Percentiles rank a stretch among this genome's conserved stretches.
Conservation (phyloP, 257 asterid genomes). For the Nicotiana otophora region DNA sequence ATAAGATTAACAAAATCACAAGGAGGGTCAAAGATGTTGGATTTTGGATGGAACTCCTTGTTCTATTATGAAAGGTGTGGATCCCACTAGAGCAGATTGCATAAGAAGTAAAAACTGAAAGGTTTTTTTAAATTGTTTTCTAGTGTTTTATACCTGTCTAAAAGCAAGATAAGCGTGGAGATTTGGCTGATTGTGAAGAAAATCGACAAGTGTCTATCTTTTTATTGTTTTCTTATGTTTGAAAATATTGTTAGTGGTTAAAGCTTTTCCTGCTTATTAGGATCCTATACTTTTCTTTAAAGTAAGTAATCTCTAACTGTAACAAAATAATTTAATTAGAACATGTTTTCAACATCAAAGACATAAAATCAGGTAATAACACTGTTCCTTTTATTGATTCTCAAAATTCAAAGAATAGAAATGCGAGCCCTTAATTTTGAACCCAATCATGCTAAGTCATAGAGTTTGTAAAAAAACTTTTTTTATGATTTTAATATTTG, state of each 20-base stretch:
- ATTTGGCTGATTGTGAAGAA: conserved; percentile 2
- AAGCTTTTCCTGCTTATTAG: background rate
- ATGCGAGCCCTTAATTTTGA: background rate
- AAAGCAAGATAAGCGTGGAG: conserved; percentile 10
- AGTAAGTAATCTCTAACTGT: background rate
- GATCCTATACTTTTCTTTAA: background rate
- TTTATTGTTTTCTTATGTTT: background rate
- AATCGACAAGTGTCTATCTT: conserved; percentile 1
- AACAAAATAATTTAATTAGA: background rate
- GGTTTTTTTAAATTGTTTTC: background rate
- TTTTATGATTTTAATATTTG: too few species aligned
- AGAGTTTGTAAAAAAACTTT: too few species aligned
- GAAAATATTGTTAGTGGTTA: background rate
- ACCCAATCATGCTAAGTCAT: too few species aligned
- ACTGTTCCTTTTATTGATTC: background rate
- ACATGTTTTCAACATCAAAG: background rate
- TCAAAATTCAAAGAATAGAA: background rate
- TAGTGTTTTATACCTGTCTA: conserved; percentile 1
- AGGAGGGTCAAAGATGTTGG: background rate
- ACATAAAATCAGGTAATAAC: background rate
- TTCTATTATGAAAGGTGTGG: conserved; percentile 3
- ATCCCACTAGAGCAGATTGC: conserved; percentile 10
- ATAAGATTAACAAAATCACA: background rate
- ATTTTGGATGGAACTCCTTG: conserved; percentile 6
- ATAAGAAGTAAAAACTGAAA: background rate